phyloP scores from a whole-genome alignment of 441 rosid species.

The Geranium incanum region DNA sequence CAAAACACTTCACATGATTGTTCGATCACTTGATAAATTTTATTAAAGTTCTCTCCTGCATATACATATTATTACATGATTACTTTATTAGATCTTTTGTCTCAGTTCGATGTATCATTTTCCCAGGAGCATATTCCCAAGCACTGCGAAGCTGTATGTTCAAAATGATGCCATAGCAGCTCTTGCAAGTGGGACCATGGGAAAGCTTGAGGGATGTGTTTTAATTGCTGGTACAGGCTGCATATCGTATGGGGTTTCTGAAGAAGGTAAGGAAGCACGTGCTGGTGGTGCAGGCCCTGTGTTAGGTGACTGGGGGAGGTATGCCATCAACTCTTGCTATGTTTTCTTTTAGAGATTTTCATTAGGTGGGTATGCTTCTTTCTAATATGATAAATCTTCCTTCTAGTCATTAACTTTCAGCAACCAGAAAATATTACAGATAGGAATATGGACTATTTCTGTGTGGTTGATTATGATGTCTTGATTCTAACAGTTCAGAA shows the following conservation, averaged over 20 bases:
- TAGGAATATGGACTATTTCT: background rate
- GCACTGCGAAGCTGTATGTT: slow-evolving; percentile 64
- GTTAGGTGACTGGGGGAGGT: slow-evolving; percentile 99
- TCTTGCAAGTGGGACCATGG: slow-evolving; percentile 90
- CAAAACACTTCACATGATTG: slow-evolving; percentile 1
- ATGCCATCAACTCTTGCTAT: slow-evolving; percentile 11
- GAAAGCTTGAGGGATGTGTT: slow-evolving; percentile 97
- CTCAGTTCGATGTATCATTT: background rate
- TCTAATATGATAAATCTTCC: background rate
- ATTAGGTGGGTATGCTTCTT: slow-evolving; percentile 1
- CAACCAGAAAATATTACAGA: background rate
- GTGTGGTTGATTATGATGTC: background rate
- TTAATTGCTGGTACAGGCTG: slow-evolving; percentile 94
- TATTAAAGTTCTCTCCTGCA: background rate
- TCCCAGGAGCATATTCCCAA: slow-evolving; percentile 70
- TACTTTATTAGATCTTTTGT: background rate
- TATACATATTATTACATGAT: background rate
- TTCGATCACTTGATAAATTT: background rate
- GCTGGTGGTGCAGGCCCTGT: slow-evolving; percentile 95
- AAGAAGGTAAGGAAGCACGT: slow-evolving; percentile 82
- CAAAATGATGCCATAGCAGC: slow-evolving; percentile 96
- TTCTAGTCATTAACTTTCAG: background rate
- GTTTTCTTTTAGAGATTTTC: slow-evolving; percentile 6
- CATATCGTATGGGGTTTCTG: slow-evolving; percentile 84
- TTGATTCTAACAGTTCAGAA: slow-evolving; percentile 1